These are phyloP conservation scores for Euryodendron excelsum DNA, from an alignment of 148 eudicot species.

Conservation along the genomic window DNA sequence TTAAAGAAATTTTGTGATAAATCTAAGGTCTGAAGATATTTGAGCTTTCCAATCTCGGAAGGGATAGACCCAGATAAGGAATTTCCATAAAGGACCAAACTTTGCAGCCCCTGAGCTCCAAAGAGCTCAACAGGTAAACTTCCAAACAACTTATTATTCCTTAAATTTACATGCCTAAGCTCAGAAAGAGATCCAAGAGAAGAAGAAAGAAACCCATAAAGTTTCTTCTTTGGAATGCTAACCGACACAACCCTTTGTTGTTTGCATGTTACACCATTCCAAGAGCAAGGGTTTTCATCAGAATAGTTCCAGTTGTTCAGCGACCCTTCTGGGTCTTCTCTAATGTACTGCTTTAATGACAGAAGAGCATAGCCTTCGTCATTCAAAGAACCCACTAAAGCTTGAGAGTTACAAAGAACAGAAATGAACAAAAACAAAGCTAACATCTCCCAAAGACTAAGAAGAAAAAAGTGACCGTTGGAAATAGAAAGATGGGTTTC, in stretches of 20 bases:
- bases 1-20: constrained; percentile 72
- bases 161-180: constrained; percentile 81
- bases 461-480: constrained; percentile 24
- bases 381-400: constrained; percentile 51
- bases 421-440: constrained; percentile 37
- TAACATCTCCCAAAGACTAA: constrained; percentile 36
- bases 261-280: constrained; percentile 96
- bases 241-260: constrained; percentile 69
- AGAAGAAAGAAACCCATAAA: constrained; percentile 58
- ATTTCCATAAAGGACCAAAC: constrained; percentile 85
- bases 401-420: constrained; percentile 29
- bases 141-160: constrained; percentile 69
- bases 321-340: constrained; percentile 73
- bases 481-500: constrained; percentile 13
- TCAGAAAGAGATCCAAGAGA: constrained; percentile 61
- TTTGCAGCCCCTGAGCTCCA: constrained; percentile 68
- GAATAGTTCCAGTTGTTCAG: constrained; percentile 69
- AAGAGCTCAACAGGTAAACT: constrained; percentile 61
- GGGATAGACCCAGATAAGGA: constrained; percentile 73
- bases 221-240: constrained; percentile 82
- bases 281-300: constrained; percentile 85
- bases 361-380: constrained; percentile 77
- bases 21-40: constrained; percentile 66
- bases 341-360: constrained; percentile 63
- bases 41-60: constrained; percentile 66